Evolutionary conservation across 2,329 filamentous ascomycete genomes (phyloP).

Genomic region (Colletotrichum horii): DNA sequence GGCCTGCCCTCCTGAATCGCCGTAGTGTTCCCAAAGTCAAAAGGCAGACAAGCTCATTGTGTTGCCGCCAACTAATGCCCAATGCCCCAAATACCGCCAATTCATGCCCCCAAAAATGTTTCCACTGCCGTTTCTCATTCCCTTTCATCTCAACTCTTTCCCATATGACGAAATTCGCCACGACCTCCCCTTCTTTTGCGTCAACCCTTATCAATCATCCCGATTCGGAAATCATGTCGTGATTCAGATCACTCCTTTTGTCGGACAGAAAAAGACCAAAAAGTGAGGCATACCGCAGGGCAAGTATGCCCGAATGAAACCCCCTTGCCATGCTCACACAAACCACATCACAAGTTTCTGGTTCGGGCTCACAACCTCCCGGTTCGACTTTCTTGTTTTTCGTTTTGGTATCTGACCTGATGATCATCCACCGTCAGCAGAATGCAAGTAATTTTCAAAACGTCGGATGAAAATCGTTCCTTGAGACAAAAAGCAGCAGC

Average conservation of each 20-base stretch:
- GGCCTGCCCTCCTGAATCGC: neutral
- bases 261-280: neutral
- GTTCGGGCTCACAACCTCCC: neutral
- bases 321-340: neutral
- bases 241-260: neutral
- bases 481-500: neutral
- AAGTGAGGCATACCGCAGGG: neutral
- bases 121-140: neutral
- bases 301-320: neutral
- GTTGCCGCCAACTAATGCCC: neutral
- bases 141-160: neutral
- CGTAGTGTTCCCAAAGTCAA: neutral
- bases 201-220: neutral
- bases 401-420: neutral
- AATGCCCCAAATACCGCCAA: neutral
- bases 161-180: neutral
- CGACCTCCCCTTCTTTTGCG: neutral
- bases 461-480: neutral
- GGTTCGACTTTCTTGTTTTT: constrained; percentile 17
- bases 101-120: neutral
- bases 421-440: neutral
- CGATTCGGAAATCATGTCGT: neutral
- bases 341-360: neutral
- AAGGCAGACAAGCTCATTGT: neutral
- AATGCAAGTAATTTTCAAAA: neutral